Base-by-base conservation (phyloP, 2,329 filamentous ascomycete genomes). In the Penicillium sp. region DNA sequence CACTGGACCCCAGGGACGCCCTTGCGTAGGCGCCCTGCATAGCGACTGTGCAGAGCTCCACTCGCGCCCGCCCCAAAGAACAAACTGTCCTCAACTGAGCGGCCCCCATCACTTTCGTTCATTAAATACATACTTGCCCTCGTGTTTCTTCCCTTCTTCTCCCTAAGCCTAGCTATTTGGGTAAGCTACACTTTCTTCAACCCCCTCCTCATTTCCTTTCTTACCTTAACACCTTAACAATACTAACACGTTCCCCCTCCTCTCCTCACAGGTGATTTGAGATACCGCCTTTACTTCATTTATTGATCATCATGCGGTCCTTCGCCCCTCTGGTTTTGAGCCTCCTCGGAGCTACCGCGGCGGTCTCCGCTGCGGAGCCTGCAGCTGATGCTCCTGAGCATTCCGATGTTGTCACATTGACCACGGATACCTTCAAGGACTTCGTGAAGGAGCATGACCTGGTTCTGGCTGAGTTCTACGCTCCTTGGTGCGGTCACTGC, bases 401-500 rank as follows among this genome's bases (percentile, higher is more conserved):
- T 34, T 96, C 91, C 40, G 91, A 97, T 72, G 94, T 99, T 60
- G 76, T 85, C 67, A 85, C 90, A 63, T 81, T 99, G 61, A 95
- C 89, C 75, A 87, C 87, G 75, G 90, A 93, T 70, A 90, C 84
- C 61, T 99, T 99, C 75, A 83, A 89, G 63, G 84, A 87, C 55
- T 99, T 97, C 75, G 80, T 99, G 70, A 88, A 88, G 73, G 78
- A 85, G 65, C 89, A 97, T 74, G 86, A 91, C 66, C 83, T 99
- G 51, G 93, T 97, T 49, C 87, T 99, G 56, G 91, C 91, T 66
- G 92, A 99, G 80, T 99, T 97, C 85, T 97, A 90, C 75, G 93
- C 93, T 63, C 92, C 93, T 65, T 96, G 93, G 92, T 96, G 90
- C 65, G 93, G 92, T 62, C 93, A 97, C 84, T 97, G 93, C 89